phyloP scores from a whole-genome alignment of 1,284 basidiomycete species.

The Rhodotorula sp. region DNA sequence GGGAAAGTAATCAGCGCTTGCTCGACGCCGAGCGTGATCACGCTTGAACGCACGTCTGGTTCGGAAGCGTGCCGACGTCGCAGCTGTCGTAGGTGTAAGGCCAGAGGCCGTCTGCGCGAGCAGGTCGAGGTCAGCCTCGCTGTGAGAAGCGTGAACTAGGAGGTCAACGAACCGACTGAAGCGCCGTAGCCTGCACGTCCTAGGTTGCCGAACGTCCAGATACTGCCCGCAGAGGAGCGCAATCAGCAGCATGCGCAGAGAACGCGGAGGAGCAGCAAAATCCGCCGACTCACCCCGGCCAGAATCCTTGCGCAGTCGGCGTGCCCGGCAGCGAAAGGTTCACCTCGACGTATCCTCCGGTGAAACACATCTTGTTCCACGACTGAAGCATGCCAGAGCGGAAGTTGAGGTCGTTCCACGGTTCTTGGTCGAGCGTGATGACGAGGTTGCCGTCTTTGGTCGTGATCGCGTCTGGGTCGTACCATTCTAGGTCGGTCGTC shows the following conservation, averaged over 20 bases:
- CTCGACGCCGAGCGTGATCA: too few species aligned
- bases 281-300: conserved; percentile 39
- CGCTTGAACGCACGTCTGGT: conserved; percentile 53
- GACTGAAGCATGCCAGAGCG: conserved; percentile 55
- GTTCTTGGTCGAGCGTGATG: conserved; percentile 65
- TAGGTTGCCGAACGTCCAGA: conserved; percentile 60
- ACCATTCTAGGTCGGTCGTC: conserved; percentile 12
- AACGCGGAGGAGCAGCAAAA: too few species aligned
- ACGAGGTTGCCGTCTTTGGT: conserved; percentile 75
- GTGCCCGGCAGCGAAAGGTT: conserved; percentile 78
- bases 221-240: neutral
- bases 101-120: conserved; percentile 64
- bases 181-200: conserved; percentile 78
- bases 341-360: conserved; percentile 66
- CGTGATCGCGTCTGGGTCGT: conserved; percentile 74
- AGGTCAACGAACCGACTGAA: conserved; percentile 54
- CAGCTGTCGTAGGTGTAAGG: conserved; percentile 74
- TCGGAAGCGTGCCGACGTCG: conserved; percentile 77
- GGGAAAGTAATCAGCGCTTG: too few species aligned
- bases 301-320: conserved; percentile 54
- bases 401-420: conserved; percentile 71
- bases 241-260: neutral
- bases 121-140: neutral
- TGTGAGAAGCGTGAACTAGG: neutral
- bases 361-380: conserved; percentile 94